These are phyloP conservation scores for Phoenix roebelenii DNA, from an alignment of 176 grass and related monocot species.

Conservation along the genomic window DNA sequence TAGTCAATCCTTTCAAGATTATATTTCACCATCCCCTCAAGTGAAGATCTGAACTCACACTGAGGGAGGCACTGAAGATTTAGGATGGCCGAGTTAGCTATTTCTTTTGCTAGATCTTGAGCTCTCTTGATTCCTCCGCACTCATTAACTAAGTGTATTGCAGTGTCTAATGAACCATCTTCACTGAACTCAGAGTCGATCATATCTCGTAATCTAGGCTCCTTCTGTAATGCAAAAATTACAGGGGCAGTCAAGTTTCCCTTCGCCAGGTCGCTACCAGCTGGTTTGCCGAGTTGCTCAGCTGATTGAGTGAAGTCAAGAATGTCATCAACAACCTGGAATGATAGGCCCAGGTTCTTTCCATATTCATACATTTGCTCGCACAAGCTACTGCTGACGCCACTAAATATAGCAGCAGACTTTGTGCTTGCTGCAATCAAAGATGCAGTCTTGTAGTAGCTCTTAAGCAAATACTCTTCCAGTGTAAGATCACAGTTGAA, in stretches of 20 bases:
- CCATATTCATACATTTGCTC: constrained; percentile 86
- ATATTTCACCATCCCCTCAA: constrained; percentile 64
- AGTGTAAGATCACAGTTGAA: constrained; percentile 72
- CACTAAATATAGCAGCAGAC: constrained; percentile 75
- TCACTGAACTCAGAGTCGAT: constrained; percentile 77
- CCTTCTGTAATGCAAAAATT: constrained; percentile 59
- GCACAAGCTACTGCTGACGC: constrained; percentile 30
- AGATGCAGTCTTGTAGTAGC: constrained; percentile 92
- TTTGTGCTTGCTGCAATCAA: constrained; percentile 82
- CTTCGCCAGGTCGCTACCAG: constrained; percentile 58
- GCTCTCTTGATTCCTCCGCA: constrained; percentile 52
- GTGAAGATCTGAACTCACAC: constrained; percentile 53
- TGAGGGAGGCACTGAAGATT: constrained; percentile 60
- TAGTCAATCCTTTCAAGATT: constrained; percentile 91
- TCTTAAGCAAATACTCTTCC: constrained; percentile 89
- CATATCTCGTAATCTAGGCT: constrained; percentile 53
- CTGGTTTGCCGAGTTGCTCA: constrained; percentile 82
- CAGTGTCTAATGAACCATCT: constrained; percentile 39
- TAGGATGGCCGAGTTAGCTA: constrained; percentile 42
- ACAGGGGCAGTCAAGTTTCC: constrained; percentile 77
- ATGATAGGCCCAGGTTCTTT: constrained; percentile 74
- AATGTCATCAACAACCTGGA: constrained; percentile 94
- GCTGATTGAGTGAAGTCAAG: constrained; percentile 90
- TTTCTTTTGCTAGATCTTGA: constrained; percentile 70
- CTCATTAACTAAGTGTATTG: constrained; percentile 51